Conservation (phyloP, 495 filamentous ascomycete genomes). For the Xylaria castorea region DNA sequence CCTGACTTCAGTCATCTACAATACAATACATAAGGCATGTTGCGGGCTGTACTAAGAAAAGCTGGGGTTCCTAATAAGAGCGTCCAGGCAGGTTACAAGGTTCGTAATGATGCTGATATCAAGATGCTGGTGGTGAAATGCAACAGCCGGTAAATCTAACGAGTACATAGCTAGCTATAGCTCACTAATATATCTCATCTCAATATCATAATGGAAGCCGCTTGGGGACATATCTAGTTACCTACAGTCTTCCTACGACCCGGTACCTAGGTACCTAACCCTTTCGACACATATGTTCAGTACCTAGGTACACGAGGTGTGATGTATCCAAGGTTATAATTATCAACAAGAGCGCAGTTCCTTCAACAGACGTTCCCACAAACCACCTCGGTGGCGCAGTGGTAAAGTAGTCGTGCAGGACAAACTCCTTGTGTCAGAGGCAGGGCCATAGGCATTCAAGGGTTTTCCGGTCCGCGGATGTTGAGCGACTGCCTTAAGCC, state of each 20-base stretch:
- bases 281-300: not conserved
- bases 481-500: conserved; percentile 10
- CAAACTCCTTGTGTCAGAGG: conserved; percentile 19
- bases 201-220: not conserved
- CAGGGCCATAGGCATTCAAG: conserved; percentile 21
- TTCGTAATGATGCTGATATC: not conserved
- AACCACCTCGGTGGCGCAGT: not conserved
- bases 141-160: not conserved
- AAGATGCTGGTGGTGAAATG: not conserved
- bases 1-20: not conserved
- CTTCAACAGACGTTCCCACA: conserved; percentile 6
- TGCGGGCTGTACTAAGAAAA: not conserved
- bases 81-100: no score
- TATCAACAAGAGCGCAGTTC: not conserved
- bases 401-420: conserved; percentile 12
- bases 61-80: not conserved
- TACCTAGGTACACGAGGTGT: not conserved
- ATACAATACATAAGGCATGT: not conserved
- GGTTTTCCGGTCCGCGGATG: conserved; percentile 19
- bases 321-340: not conserved
- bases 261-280: not conserved
- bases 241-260: not conserved
- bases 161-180: not conserved
- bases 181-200: not conserved
- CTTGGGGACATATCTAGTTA: not conserved